Evolutionary conservation across 345 rosid species (phyloP).

Genomic region (Garcia nutans): DNA sequence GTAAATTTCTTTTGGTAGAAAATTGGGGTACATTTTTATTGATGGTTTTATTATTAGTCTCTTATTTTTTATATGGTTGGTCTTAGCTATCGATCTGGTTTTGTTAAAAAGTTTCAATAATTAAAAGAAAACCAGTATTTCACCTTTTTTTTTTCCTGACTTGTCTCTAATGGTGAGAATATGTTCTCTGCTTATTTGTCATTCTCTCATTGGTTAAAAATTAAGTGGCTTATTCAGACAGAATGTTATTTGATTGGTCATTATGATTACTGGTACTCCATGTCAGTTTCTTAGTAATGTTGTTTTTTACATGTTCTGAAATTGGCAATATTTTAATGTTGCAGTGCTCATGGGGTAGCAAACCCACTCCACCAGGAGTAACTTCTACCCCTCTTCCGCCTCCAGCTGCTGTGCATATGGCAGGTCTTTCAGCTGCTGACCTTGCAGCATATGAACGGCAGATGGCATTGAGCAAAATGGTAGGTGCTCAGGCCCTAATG

Average conservation of each 20-base stretch:
- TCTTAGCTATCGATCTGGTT: background rate
- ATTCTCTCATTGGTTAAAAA: background rate
- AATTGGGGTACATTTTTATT: background rate
- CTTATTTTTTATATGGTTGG: background rate
- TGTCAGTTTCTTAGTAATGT: background rate
- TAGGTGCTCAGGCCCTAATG: conserved; percentile 64
- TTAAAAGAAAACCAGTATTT: background rate
- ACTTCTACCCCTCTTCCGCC: conserved; percentile 89
- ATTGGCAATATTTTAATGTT: conserved; percentile 8
- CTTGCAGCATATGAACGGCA: conserved; percentile 70
- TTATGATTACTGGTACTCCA: no score
- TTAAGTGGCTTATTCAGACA: background rate
- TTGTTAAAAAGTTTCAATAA: background rate
- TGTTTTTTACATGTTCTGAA: background rate
- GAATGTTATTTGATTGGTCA: no score
- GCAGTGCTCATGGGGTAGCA: conserved; percentile 96
- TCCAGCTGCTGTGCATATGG: conserved; percentile 58
- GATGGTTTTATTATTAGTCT: background rate
- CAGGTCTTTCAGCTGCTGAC: conserved; percentile 67
- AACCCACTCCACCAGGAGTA: conserved; percentile 83
- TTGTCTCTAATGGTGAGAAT: background rate
- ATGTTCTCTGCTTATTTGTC: background rate
- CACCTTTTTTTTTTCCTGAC: background rate
- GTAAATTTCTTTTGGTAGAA: conserved; percentile 25
- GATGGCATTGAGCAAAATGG: conserved; percentile 76